Percentiles rank a stretch among this genome's conserved stretches.
These are phyloP conservation scores for Rhazya stricta DNA, from an alignment of 257 asterid species.

Conservation along the genomic window DNA sequence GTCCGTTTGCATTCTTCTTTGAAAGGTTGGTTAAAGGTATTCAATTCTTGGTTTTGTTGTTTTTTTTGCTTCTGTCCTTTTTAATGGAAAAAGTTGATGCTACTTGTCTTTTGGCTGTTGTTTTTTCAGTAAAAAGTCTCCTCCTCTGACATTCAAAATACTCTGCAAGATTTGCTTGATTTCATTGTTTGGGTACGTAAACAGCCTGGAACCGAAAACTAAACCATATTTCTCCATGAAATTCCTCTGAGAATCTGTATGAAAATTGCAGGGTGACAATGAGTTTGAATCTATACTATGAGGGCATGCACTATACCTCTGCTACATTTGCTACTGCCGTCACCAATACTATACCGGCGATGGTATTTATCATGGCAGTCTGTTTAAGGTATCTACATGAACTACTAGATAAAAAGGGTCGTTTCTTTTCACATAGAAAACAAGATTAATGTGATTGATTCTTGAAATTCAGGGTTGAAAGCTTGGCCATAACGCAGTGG, in stretches of 20 bases:
- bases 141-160: constrained; percentile 34
- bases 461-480: constrained; percentile 39
- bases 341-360: constrained; percentile 42
- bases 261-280: constrained; percentile 37
- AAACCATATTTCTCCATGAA: background rate
- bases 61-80: background rate
- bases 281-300: constrained; percentile 40
- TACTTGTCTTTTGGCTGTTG: background rate
- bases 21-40: constrained; percentile 21
- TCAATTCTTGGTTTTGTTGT: background rate
- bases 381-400: constrained; percentile 32
- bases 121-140: constrained; percentile 34
- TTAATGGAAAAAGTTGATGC: background rate
- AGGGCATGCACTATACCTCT: constrained; percentile 39
- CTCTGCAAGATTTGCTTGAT: constrained; percentile 40
- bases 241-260: background rate
- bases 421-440: too few species aligned
- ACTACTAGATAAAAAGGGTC: too few species aligned
- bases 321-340: constrained; percentile 62
- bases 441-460: background rate
- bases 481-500: constrained; percentile 29
- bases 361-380: constrained; percentile 55
- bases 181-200: constrained; percentile 47
- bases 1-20: constrained; percentile 47
- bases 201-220: background rate